phyloP scores from a whole-genome alignment of 2,329 filamentous ascomycete species.

The Pseudogymnoascus sp. region DNA sequence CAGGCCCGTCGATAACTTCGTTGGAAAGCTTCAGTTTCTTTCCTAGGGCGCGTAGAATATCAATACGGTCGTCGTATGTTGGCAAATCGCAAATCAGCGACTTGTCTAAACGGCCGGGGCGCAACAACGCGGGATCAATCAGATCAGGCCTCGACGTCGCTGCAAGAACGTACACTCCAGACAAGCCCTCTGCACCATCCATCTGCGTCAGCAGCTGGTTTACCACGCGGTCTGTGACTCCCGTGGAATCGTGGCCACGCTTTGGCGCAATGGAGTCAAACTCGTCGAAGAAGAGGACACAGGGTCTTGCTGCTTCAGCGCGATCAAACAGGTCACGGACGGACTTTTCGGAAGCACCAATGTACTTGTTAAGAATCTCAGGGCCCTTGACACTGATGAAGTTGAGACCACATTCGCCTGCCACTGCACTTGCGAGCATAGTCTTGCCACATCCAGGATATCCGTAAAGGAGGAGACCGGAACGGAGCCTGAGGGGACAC shows the following conservation, averaged over 20 bases:
- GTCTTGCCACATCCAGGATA: slow-evolving; percentile 97
- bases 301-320: slow-evolving; percentile 82
- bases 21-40: slow-evolving; percentile 68
- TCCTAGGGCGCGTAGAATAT: slow-evolving; percentile 81
- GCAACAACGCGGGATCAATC: slow-evolving; percentile 86
- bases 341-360: slow-evolving; percentile 92
- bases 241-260: slow-evolving; percentile 90
- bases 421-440: slow-evolving; percentile 89
- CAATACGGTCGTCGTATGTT: slow-evolving; percentile 66
- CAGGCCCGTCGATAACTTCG: slow-evolving; percentile 48
- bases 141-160: slow-evolving; percentile 89
- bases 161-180: slow-evolving; percentile 91
- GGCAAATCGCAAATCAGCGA: slow-evolving; percentile 88
- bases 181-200: slow-evolving; percentile 93
- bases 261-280: slow-evolving; percentile 98
- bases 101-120: slow-evolving; percentile 90
- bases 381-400: slow-evolving; percentile 98
- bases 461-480: slow-evolving; percentile 85
- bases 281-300: slow-evolving; percentile 96
- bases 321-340: slow-evolving; percentile 93
- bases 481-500: slow-evolving; percentile 88
- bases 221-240: slow-evolving; percentile 96
- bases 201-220: slow-evolving; percentile 98
- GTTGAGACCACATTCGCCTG: slow-evolving; percentile 93
- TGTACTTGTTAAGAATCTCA: slow-evolving; percentile 98